A percentile compares a stretch with the other conserved stretches of the same genome.
Evolutionary conservation across 768 basidiomycete species (phyloP).

Genomic region (Suillus alpinus): DNA sequence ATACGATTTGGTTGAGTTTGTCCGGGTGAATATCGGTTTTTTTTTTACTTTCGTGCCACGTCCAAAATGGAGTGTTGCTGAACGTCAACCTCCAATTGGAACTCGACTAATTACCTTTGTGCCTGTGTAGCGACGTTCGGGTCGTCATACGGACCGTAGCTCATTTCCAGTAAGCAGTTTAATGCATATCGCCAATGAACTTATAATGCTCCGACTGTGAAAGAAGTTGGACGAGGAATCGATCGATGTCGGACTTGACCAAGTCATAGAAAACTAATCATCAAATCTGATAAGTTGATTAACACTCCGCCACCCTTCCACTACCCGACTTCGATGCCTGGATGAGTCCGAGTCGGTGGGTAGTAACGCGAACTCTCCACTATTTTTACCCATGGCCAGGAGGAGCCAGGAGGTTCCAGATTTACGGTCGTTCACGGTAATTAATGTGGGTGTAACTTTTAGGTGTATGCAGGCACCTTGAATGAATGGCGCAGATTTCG

Average conservation of each 20-base stretch:
- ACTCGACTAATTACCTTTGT: not conserved
- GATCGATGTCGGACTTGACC: no score
- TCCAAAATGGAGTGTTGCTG: not conserved
- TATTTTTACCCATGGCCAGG: not conserved
- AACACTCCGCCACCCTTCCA: not conserved
- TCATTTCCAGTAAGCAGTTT: no score
- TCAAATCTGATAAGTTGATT: not conserved
- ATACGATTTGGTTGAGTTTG: not conserved
- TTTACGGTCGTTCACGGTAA: not conserved
- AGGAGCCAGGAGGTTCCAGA: not conserved
- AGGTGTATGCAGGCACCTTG: not conserved
- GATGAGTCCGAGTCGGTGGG: not conserved
- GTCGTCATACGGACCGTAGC: not conserved
- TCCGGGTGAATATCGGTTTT: not conserved
- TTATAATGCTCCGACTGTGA: not conserved
- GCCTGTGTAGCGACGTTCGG: constrained; percentile 2
- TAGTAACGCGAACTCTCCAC: not conserved
- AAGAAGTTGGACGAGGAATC: not conserved
- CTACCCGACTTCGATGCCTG: not conserved
- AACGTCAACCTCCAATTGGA: not conserved
- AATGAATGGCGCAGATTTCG: no score
- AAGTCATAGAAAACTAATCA: no score
- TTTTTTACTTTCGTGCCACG: not conserved
- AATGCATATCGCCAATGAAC: not conserved
- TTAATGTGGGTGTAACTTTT: not conserved